phyloP scores from a whole-genome alignment of 495 filamentous ascomycete genomes.

The Acidiella bohemica region DNA sequence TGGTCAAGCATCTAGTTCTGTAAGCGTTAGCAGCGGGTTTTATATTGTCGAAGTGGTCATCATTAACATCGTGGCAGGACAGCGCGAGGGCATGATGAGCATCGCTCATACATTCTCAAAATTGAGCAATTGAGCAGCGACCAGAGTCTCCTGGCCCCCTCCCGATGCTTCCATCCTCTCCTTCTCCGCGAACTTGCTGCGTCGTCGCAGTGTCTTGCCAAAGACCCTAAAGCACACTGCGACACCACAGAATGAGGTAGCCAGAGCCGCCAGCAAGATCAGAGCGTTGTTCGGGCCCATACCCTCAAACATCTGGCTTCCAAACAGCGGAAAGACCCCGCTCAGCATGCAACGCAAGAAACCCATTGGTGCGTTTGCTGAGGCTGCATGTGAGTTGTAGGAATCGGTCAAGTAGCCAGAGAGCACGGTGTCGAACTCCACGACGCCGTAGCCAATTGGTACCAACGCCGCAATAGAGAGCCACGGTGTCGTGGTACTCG shows the following conservation, averaged over 20 bases:
- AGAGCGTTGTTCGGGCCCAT: conserved; percentile 35
- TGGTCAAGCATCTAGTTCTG: too few relatives aligned
- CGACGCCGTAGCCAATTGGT: conserved; percentile 37
- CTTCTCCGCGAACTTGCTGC: conserved; percentile 22
- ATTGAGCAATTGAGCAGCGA: too few relatives aligned
- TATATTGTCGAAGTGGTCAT: too few relatives aligned
- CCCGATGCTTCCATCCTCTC: too few relatives aligned
- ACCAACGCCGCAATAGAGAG: conserved; percentile 33
- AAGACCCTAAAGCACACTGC: conserved; percentile 35
- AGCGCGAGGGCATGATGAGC: too few relatives aligned
- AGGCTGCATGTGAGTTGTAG: conserved; percentile 39
- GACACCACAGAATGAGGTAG: conserved; percentile 34
- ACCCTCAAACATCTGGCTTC: conserved; percentile 31
- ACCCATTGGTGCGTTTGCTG: conserved; percentile 37
- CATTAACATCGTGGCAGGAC: too few relatives aligned
- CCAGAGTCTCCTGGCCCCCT: background rate
- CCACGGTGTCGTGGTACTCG: conserved; percentile 32
- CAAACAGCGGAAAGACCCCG: conserved; percentile 37
- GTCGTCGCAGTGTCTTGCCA: conserved; percentile 31
- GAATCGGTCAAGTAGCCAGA: conserved; percentile 41
- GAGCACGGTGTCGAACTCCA: conserved; percentile 37
- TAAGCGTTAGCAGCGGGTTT: too few relatives aligned
- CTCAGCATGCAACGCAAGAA: conserved; percentile 35
- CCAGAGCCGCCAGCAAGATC: conserved; percentile 34
- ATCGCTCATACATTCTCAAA: too few relatives aligned